Conservation (phyloP, 2,329 filamentous ascomycete species). For the Emericellopsis atlantica region DNA sequence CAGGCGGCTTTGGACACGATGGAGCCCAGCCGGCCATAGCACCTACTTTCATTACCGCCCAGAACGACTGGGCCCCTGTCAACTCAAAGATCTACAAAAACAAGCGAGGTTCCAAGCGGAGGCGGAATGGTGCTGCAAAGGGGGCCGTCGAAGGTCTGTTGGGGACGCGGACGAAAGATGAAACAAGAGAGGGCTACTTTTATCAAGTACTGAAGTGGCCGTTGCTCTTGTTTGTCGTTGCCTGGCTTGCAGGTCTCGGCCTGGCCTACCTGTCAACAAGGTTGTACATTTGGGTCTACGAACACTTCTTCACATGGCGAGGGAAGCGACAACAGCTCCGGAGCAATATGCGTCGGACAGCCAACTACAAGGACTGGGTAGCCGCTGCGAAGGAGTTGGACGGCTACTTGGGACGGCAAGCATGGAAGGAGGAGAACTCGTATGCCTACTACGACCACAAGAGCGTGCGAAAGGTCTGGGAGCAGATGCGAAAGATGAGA, state of each 20-base stretch:
- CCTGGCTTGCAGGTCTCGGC: slow-evolving; percentile 67
- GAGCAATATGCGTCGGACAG: slow-evolving; percentile 56
- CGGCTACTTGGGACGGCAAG: slow-evolving; percentile 63
- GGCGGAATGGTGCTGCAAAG: slow-evolving; percentile 13
- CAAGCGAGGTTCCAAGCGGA: slow-evolving; percentile 24
- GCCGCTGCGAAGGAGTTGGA: slow-evolving; percentile 69
- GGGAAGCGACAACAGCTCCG: slow-evolving; percentile 64
- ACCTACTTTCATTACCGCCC: slow-evolving; percentile 64
- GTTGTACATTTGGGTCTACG: slow-evolving; percentile 84
- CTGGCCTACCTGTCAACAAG: slow-evolving; percentile 66
- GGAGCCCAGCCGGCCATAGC: slow-evolving; percentile 6
- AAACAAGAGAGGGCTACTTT: slow-evolving; percentile 86
- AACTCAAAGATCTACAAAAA: slow-evolving; percentile 49
- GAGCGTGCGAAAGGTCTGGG: slow-evolving; percentile 65
- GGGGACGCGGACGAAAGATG: slow-evolving; percentile 61
- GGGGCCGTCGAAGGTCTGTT: slow-evolving; percentile 26
- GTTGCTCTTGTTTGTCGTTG: slow-evolving; percentile 64
- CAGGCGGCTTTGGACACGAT: slow-evolving; percentile 11
- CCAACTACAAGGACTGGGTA: slow-evolving; percentile 75
- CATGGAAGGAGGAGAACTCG: slow-evolving; percentile 67
- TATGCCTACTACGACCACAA: slow-evolving; percentile 81
- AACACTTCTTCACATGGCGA: slow-evolving; percentile 83
- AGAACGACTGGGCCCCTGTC: slow-evolving; percentile 93
- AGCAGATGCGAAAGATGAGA: slow-evolving; percentile 58
- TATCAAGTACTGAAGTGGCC: slow-evolving; percentile 90